Percentiles rank a stretch among this genome's conserved stretches.
Conservation (phyloP, 2,329 filamentous ascomycete genomes). For the Ilyonectria sp. region DNA sequence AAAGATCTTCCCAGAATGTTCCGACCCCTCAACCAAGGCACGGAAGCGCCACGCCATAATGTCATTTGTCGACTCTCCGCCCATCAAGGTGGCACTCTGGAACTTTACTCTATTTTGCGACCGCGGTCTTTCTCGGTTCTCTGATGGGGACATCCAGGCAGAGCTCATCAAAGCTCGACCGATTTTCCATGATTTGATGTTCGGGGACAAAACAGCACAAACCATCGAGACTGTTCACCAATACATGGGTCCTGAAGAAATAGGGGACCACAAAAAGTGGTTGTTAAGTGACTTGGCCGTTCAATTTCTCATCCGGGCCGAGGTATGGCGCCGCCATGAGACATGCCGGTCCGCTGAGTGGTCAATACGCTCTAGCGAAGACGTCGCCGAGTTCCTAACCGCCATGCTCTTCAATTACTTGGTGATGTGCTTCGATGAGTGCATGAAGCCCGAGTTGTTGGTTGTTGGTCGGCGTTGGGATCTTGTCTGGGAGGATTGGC, state of each 20-base stretch:
- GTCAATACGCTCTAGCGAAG: slow-evolving; percentile 35
- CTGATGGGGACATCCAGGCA: slow-evolving; percentile 19
- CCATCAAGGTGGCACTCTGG: slow-evolving; percentile 44
- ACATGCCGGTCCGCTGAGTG: slow-evolving; percentile 39
- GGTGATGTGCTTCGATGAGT: slow-evolving; percentile 38
- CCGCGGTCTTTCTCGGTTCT: background rate
- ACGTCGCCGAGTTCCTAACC: slow-evolving; percentile 41
- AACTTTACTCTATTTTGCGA: slow-evolving; percentile 27
- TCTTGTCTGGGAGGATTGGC: slow-evolving; percentile 50
- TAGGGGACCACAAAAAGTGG: slow-evolving; percentile 12
- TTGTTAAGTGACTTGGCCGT: slow-evolving; percentile 35
- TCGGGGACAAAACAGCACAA: slow-evolving; percentile 27
- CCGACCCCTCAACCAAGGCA: slow-evolving; percentile 19
- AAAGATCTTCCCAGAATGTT: slow-evolving; percentile 28
- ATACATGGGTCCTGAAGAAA: slow-evolving; percentile 17
- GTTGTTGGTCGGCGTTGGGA: slow-evolving; percentile 37
- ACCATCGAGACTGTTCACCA: slow-evolving; percentile 25
- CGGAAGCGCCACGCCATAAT: slow-evolving; percentile 36
- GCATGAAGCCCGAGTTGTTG: slow-evolving; percentile 29
- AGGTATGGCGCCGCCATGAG: slow-evolving; percentile 46
- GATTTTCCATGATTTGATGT: slow-evolving; percentile 39
- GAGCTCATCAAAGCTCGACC: slow-evolving; percentile 28
- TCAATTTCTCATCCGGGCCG: slow-evolving; percentile 44
- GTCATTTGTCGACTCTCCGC: slow-evolving; percentile 47
- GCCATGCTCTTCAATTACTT: slow-evolving; percentile 44